Evolutionary conservation across 1,284 basidiomycete genomes (phyloP), one percentile per base, ranked within the genome.

Genomic region (Pascua sp.): DNA sequence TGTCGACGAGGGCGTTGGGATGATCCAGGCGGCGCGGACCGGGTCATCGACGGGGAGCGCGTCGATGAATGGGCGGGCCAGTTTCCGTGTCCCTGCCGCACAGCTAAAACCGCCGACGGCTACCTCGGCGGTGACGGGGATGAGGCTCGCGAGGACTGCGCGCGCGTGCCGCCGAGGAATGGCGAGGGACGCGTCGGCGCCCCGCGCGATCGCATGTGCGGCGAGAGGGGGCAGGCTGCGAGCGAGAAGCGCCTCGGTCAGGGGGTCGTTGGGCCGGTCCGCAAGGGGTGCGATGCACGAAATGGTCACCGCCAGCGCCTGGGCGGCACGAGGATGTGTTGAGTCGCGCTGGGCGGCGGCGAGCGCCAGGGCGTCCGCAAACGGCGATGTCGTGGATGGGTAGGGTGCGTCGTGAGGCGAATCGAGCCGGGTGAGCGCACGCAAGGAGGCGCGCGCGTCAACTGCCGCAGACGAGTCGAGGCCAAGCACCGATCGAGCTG

Each of bases 201-300:
- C 57, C 45, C 51, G 55, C 11, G 57, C 48, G 10, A 37, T 32
- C 1, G 60, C 57, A 12, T 56, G 52, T 0, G 50, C 57, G 1
- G 55, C 54, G 1, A 59, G 44, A 7, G 42, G 46, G 4, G 60
- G 51, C 12, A 62, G 60, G 1, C 42, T 13, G 42, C 57, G 54
- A 2, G 52, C 50, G 10, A 62, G 17, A 10, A 47, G 13, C 9
- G 36, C n/a, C 4, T 42, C 53, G 2, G 49, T 48, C 1, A 39
- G 13, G 17, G 44, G 44, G 11, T 24, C 2, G 10, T n/a, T n/a
- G n/a, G 36, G 24, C 24, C 24, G 24, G 24, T 32, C 24, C 7
- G 24, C n/a, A 8, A 51, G 47, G 11, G 49, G 18, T 9, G 48
- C n/a, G 18, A 48, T 39, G 13, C 24, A 12, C 18, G 24, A 11